Percentiles rank a stretch among this genome's conserved stretches.
phyloP scores from a whole-genome alignment of 2,329 filamentous ascomycete species.

The Fusarium sp. region DNA sequence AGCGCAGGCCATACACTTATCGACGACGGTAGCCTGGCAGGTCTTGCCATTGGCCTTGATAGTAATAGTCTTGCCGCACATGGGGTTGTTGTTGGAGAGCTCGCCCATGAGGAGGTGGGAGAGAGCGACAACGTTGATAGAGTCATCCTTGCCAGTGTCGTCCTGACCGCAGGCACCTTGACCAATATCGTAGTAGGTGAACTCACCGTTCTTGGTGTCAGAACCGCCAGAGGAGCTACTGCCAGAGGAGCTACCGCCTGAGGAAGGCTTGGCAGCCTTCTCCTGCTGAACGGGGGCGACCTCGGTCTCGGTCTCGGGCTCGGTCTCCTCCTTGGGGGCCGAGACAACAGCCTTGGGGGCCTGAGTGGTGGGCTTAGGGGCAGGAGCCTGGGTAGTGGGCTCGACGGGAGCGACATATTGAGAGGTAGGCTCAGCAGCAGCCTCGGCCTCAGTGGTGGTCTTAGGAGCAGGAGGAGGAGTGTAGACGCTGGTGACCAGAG shows the following conservation, averaged over 20 bases:
- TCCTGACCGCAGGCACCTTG: slow-evolving; percentile 72
- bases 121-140: slow-evolving; percentile 74
- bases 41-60: slow-evolving; percentile 69
- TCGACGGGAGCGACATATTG: slow-evolving; percentile 28
- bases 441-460: slow-evolving; percentile 18
- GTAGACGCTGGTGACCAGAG: slow-evolving; percentile 31
- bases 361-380: slow-evolving; percentile 2
- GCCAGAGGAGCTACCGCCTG: slow-evolving; percentile 18
- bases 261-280: slow-evolving; percentile 26
- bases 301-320: slow-evolving; percentile 34
- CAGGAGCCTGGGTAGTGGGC: slow-evolving; percentile 36
- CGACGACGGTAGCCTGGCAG: slow-evolving; percentile 67
- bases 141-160: slow-evolving; percentile 63
- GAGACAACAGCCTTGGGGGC: slow-evolving; percentile 15
- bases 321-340: slow-evolving; percentile 10
- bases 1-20: slow-evolving; percentile 79
- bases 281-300: slow-evolving; percentile 22
- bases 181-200: slow-evolving; percentile 79
- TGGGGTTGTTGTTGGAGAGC: slow-evolving; percentile 72
- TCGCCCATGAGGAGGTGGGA: slow-evolving; percentile 70
- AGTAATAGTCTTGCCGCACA: slow-evolving; percentile 75
- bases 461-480: slow-evolving; percentile 32
- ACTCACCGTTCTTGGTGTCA: slow-evolving; percentile 63
- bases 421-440: slow-evolving; percentile 18
- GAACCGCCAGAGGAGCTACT: slow-evolving; percentile 19